A percentile compares a stretch with the other conserved stretches of the same genome.
These are phyloP conservation scores for Colletotrichum truncatum DNA, from an alignment of 2,329 filamentous ascomycete genomes.

Conservation along the genomic window DNA sequence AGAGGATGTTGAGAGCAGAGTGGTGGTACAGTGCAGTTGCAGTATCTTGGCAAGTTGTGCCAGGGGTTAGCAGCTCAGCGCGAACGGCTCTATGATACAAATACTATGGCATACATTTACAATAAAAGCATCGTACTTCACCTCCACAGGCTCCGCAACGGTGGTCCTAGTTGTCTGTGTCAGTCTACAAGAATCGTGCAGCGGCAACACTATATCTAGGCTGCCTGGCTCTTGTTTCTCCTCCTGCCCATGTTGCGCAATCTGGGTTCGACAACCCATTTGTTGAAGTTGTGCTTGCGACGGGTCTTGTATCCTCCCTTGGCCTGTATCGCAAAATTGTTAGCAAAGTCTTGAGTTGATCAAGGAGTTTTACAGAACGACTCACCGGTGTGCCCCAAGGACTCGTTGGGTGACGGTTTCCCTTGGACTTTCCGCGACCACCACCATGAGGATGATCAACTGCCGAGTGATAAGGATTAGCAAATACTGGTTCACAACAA, in stretches of 20 bases:
- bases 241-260: constrained; percentile 92
- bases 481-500: background rate
- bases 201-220: background rate
- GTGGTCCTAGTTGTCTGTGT: background rate
- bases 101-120: constrained; percentile 27
- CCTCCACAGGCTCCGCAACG: background rate
- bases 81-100: constrained; percentile 25
- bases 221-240: constrained; percentile 63
- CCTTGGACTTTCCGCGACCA: constrained; percentile 99
- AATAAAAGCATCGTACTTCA: background rate
- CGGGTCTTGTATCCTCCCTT: constrained; percentile 94
- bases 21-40: background rate
- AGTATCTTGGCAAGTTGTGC: background rate
- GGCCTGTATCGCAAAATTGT: constrained; percentile 55
- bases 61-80: background rate
- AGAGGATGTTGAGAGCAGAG: background rate
- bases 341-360: constrained; percentile 33
- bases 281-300: constrained; percentile 88
- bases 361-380: constrained; percentile 36
- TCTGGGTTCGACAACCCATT: constrained; percentile 85
- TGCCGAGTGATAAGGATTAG: constrained; percentile 39
- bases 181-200: background rate
- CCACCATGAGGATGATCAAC: constrained; percentile 98
- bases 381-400: constrained; percentile 96
- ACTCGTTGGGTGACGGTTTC: constrained; percentile 93